Base-by-base conservation (phyloP, 2,329 filamentous ascomycete species). In the Stachybotrys elegans region DNA sequence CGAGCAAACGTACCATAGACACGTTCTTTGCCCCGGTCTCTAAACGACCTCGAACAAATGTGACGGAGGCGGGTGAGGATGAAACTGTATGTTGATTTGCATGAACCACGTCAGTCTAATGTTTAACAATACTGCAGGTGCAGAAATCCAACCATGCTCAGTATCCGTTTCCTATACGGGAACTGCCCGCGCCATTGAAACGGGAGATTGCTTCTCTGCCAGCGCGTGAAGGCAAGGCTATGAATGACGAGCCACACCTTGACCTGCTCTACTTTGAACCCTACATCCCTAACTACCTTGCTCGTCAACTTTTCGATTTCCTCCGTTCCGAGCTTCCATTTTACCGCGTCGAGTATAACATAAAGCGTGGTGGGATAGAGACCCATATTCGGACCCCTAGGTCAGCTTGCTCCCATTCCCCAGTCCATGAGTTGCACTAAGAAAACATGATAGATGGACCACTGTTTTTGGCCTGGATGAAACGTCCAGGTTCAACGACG, bases 261-360 rank as follows among this genome's bases (percentile, higher is more conserved):
- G 84, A 91, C 57, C 70, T 92, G 0, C 64, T 91, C 8, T 88
- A 88, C 63, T 91, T 84, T 58, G 75, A 88, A 54, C 86, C 86
- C 0, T 91, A 86, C 50, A 73, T 91, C 4, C 76, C 83, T 0
- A 65, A 70, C 3, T 61, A 72, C 12, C 69, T 79, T 11, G 71
- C 79, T 17, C 70, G 72, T 4, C 69, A 78, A 4, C 62, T 89
- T 0, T 92, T 91, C 61, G 67, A 79, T 13, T 89, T 89, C 56
- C 72, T 92, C 2, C 78, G 87, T 2, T 63, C 71, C n/a, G 75
- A 85, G 48, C 65, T 92, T 2, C 84, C 84, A 8, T 91, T 90
- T 64, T 88, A 90, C 55, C 76, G 84, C 42, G 86, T 90, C 4
- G 75, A 81, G 53, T 90, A 90, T 55, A 80, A 73, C 23, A 87